Evolutionary conservation across 371 early-diverging fungal genomes (phyloP), one percentile per base, ranked within the genome.

Genomic region (Capillidium rhysosporum): DNA sequence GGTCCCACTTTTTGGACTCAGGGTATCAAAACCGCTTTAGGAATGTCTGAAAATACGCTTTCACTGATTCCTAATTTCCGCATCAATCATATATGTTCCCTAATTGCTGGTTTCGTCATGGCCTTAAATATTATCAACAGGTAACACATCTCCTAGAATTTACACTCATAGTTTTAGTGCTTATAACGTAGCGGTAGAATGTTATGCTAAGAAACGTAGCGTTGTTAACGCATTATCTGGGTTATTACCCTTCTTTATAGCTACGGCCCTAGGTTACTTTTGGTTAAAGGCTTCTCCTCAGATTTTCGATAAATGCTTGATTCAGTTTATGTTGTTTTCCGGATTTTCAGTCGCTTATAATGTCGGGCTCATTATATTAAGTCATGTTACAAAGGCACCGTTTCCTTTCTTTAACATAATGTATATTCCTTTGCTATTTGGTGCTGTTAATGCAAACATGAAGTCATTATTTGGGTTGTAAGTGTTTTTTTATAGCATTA

Each of bases 271-370:
- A 52, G 67, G 71, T 9, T 73, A 69, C 45, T 56, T 68, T 18
- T 92, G 91, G 93, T 58, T 88, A 48, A 40, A 61, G 30, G 63
- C 79, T 38, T 84, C 88, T 57, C 84, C 87, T 29, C 58, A 62
- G 8, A 62, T 89, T 29, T 72, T 80, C 7, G 44, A 57, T 55
- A 65, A 74, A 56, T 78, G 86, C 61, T 56, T 82, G 54, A 70
- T 84, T 2, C 64, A 75, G 7, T 84, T 85, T 61, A 66, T 77
- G 31, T 56, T 77, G 25, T 76, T 82, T 52, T 60, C 76, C 29
- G 87, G 88, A 1, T 68, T 85, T 26, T 72, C 80, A 26, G 89
- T 92, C 65, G 89, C 86, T 46, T 80, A 86, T 61, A 82, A 82
- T 46, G 87, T 88, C 46, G 80, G 83, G 23, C 64, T 72, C 38